Evolutionary conservation across 441 rosid genomes (phyloP).

Genomic region (Syzygium malaccense): DNA sequence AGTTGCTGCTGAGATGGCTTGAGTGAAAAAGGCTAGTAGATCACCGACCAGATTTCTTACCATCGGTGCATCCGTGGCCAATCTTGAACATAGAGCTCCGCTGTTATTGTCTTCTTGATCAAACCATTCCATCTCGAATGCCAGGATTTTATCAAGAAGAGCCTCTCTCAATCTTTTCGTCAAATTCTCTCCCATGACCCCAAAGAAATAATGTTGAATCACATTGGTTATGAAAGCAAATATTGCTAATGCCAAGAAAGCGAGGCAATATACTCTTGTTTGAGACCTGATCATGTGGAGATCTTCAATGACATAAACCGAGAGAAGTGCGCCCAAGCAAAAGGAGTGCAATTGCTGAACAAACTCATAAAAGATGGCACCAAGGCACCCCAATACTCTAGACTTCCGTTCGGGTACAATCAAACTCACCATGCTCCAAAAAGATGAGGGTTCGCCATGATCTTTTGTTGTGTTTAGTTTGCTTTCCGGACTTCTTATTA

Average conservation of each 20-base stretch:
- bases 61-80: constrained; percentile 14
- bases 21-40: neutral
- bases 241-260: constrained; percentile 9
- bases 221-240: constrained; percentile 4
- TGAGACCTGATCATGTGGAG: neutral
- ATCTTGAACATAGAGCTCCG: constrained; percentile 9
- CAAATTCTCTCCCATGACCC: constrained; percentile 15
- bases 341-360: constrained; percentile 2
- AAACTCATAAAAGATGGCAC: neutral
- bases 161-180: constrained; percentile 11
- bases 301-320: constrained; percentile 8
- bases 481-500: neutral
- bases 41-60: neutral
- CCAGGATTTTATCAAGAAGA: constrained; percentile 14
- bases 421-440: constrained; percentile 2
- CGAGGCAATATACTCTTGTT: constrained; percentile 6
- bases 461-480: neutral
- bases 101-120: constrained; percentile 18
- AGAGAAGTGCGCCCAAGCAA: constrained; percentile 4
- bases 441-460: neutral
- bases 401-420: constrained; percentile 14
- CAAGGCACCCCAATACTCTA: constrained; percentile 1
- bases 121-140: constrained; percentile 19
- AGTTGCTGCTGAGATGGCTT: neutral
- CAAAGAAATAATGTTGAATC: constrained; percentile 20